Evolutionary conservation across 768 basidiomycete species (phyloP).

Genomic region (Rhizopogon roseolus): DNA sequence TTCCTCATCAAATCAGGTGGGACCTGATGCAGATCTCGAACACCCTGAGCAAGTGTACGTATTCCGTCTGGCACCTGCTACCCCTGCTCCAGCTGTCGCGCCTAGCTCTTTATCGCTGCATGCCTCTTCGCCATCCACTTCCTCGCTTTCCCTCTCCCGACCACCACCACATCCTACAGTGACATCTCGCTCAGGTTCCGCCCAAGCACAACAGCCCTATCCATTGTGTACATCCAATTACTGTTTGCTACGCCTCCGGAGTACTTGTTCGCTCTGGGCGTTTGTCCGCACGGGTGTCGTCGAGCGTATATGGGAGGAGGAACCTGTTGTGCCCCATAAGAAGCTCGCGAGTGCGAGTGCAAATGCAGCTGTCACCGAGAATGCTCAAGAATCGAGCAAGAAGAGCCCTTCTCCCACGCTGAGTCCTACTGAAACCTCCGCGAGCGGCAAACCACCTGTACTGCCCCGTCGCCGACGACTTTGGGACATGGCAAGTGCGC

Average conservation of each 20-base stretch:
- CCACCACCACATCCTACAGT: conserved; percentile 28
- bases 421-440: not conserved
- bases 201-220: conserved; percentile 32
- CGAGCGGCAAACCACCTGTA: conserved; percentile 48
- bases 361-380: conserved; percentile 4
- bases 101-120: conserved; percentile 16
- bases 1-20: conserved; percentile 21
- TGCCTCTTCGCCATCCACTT: conserved; percentile 25
- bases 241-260: conserved; percentile 77
- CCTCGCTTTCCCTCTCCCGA: conserved; percentile 24
- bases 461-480: conserved; percentile 59
- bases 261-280: conserved; percentile 89
- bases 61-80: conserved; percentile 51
- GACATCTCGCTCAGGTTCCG: conserved; percentile 34
- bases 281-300: conserved; percentile 80
- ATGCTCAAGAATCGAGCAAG: not conserved
- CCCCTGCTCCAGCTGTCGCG: conserved; percentile 18
- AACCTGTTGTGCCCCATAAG: conserved; percentile 33
- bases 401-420: not conserved
- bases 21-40: conserved; percentile 13
- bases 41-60: conserved; percentile 53
- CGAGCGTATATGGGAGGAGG: conserved; percentile 89
- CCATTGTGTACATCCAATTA: conserved; percentile 83
- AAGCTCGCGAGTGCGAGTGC: conserved; percentile 15
- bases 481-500: conserved; percentile 64